These are phyloP conservation scores for Pseudozyma sp. DNA, from an alignment of 1,284 basidiomycete genomes.

Conservation along the genomic window DNA sequence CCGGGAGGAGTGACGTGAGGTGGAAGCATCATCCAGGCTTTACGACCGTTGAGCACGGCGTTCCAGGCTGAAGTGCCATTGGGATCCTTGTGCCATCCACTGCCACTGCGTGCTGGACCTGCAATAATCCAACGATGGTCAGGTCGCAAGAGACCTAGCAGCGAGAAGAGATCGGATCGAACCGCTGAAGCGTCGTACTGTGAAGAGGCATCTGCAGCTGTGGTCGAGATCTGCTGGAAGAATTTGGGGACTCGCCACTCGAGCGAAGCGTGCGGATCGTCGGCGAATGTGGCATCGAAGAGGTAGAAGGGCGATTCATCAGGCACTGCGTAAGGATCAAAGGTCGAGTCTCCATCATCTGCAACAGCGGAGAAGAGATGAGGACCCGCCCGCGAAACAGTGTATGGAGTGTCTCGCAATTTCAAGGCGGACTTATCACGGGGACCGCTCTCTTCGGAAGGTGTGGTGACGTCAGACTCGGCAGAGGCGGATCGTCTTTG, in stretches of 20 bases:
- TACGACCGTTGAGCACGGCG: constrained; percentile 69
- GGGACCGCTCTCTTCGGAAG: constrained; percentile 25
- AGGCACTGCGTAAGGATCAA: constrained; percentile 54
- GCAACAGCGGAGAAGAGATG: constrained; percentile 23
- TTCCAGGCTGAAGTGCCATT: constrained; percentile 71
- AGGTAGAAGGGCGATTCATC: constrained; percentile 66
- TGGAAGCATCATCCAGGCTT: constrained; percentile 71
- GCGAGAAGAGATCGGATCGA: constrained; percentile 60
- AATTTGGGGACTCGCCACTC: constrained; percentile 60
- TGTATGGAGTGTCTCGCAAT: constrained; percentile 27
- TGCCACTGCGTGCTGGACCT: constrained; percentile 58
- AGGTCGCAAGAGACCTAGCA: constrained; percentile 54
- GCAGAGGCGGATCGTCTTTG: constrained; percentile 3
- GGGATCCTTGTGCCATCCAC: constrained; percentile 69
- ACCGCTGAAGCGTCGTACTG: constrained; percentile 38
- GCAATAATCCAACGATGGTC: constrained; percentile 66
- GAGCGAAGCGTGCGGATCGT: constrained; percentile 42
- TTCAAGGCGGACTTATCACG: constrained; percentile 24
- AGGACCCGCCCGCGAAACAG: constrained; percentile 13
- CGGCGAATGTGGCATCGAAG: constrained; percentile 61
- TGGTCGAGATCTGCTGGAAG: constrained; percentile 47
- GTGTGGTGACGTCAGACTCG: constrained; percentile 10
- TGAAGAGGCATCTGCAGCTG: constrained; percentile 18
- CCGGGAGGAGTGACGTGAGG: constrained; percentile 70
- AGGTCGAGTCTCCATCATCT: constrained; percentile 41